These are phyloP conservation scores for Fusarium mangiferae DNA, from an alignment of 2,329 filamentous ascomycete genomes.

Conservation along the genomic window DNA sequence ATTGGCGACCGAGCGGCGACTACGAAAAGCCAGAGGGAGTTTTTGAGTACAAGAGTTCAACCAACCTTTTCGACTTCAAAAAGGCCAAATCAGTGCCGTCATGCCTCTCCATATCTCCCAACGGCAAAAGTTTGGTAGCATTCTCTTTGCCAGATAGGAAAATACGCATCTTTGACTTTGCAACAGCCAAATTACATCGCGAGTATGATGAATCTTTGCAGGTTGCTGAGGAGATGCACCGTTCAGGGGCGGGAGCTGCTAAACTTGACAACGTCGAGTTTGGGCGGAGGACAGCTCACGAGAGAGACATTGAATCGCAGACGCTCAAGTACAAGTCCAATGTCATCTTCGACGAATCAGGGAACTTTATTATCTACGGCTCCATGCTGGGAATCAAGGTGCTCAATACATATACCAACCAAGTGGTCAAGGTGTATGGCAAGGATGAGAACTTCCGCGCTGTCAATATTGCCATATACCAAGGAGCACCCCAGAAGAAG, in stretches of 20 bases:
- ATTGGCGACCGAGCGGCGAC: conserved; percentile 83
- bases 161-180: conserved; percentile 92
- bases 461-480: conserved; percentile 86
- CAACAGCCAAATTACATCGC: conserved; percentile 84
- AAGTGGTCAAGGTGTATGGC: conserved; percentile 89
- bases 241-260: conserved; percentile 84
- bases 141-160: conserved; percentile 95
- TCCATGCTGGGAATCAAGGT: conserved; percentile 94
- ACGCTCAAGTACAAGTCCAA: conserved; percentile 77
- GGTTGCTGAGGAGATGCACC: conserved; percentile 93
- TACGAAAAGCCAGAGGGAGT: conserved; percentile 94
- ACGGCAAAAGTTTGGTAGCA: conserved; percentile 85
- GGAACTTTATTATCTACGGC: conserved; percentile 94
- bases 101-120: conserved; percentile 85
- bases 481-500: conserved; percentile 95
- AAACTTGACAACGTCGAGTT: conserved; percentile 93
- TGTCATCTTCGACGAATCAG: conserved; percentile 94
- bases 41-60: conserved; percentile 92
- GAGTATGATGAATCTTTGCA: conserved; percentile 95
- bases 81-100: conserved; percentile 89
- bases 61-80: conserved; percentile 96
- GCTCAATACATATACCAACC: conserved; percentile 94
- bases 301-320: conserved; percentile 83
- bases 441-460: conserved; percentile 89
- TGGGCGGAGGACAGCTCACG: conserved; percentile 84